Conservation (phyloP, 1,284 basidiomycete species). For the Inonotus obliquus region DNA sequence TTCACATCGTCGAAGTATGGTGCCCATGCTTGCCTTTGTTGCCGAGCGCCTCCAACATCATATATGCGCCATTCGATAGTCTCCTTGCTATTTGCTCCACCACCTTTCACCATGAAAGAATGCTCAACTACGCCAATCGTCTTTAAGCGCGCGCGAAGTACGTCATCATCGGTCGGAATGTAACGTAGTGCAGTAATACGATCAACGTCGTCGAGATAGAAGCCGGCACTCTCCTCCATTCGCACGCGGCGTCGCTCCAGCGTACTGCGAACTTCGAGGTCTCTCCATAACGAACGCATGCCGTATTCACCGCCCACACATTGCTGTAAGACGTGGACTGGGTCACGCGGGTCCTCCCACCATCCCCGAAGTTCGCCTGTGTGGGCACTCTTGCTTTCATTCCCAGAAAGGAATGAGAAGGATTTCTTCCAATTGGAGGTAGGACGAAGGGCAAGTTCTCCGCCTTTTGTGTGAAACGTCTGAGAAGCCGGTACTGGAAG, state of each 20-base stretch:
- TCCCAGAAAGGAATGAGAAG: conserved; percentile 46
- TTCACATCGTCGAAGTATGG: conserved; percentile 81
- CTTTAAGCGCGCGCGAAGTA: conserved; percentile 64
- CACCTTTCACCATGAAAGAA: conserved; percentile 57
- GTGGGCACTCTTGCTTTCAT: conserved; percentile 57
- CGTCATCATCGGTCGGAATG: conserved; percentile 74
- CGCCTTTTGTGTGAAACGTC: background rate
- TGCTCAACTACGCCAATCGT: conserved; percentile 77
- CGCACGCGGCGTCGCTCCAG: conserved; percentile 60
- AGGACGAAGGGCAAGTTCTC: conserved; percentile 57
- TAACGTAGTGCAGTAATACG: conserved; percentile 76
- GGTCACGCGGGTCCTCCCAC: conserved; percentile 81
- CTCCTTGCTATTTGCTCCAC: conserved; percentile 49
- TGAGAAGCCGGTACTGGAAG: conserved; percentile 17
- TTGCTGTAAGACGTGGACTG: conserved; percentile 62
- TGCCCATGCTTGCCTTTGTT: conserved; percentile 76
- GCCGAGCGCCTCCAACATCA: conserved; percentile 73
- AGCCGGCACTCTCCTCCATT: conserved; percentile 76
- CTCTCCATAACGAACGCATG: conserved; percentile 71
- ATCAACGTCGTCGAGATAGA: conserved; percentile 74
- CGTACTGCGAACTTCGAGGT: conserved; percentile 52
- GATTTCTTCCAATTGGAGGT: conserved; percentile 70
- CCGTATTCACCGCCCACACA: conserved; percentile 40
- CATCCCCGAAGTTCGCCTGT: conserved; percentile 68
- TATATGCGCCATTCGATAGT: conserved; percentile 73